Conservation (phyloP, 371 early-diverging fungal genomes). For the Haplosporangium sp. region DNA sequence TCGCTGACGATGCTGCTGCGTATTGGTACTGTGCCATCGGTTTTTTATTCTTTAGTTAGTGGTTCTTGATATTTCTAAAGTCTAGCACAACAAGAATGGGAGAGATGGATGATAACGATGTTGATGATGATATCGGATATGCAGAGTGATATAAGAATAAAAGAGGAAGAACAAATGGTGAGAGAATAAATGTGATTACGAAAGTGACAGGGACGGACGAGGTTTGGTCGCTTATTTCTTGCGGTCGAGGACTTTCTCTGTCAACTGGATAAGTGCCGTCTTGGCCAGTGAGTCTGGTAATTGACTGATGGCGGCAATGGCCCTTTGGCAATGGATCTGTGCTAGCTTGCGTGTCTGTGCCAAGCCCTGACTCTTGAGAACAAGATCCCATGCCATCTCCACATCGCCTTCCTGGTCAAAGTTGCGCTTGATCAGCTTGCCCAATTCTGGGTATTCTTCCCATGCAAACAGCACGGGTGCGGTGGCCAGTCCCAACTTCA, state of each 20-base stretch:
- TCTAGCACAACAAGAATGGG: no score
- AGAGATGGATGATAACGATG: no score
- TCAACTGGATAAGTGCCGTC: conserved; percentile 73
- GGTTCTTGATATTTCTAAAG: no score
- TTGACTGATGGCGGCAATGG: conserved; percentile 65
- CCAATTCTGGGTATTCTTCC: conserved; percentile 88
- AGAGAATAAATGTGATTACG: no score
- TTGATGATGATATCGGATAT: no score
- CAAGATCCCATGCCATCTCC: conserved; percentile 72
- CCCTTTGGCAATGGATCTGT: conserved; percentile 66
- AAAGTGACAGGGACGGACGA: background rate
- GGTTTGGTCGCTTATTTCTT: conserved; percentile 39
- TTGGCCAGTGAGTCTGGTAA: conserved; percentile 78
- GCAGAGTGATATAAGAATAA: no score
- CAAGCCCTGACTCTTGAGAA: conserved; percentile 77
- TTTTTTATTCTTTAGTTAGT: no score
- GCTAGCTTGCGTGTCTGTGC: conserved; percentile 72
- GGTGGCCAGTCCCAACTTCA: conserved; percentile 89
- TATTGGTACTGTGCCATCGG: no score
- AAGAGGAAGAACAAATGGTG: no score
- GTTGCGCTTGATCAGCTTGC: conserved; percentile 86
- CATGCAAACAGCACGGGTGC: conserved; percentile 95
- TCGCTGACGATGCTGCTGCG: no score
- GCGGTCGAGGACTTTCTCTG: conserved; percentile 63
- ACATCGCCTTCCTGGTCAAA: conserved; percentile 78